Evolutionary conservation across 1,284 basidiomycete species (phyloP), one percentile per base, ranked within the genome.

Genomic region (Hemileccinum hortonii): DNA sequence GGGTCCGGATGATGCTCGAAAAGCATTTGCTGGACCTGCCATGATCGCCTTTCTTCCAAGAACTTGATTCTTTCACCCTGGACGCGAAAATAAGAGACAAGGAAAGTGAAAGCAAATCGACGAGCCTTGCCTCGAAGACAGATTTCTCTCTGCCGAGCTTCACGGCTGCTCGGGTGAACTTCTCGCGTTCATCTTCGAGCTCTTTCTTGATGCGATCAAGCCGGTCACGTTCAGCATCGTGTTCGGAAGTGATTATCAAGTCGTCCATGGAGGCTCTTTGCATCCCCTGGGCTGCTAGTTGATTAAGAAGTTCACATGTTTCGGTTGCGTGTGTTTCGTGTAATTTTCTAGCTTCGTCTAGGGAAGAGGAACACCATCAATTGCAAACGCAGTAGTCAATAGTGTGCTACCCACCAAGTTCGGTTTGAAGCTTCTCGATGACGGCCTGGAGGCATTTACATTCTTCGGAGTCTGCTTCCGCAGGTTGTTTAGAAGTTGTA

Each of bases 181-280:
- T 81, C 47, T 73, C 73, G 12, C 86, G 78, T 61, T 93, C 88
- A 11, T 78, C 73, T 47, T 91, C 85, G 8, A 93, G 79, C 43
- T 85, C 77, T 45, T 67, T 70, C 59, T 73, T 75, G 43, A 82
- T 73, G 21, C 66, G 71, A 30, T 81, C 77, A 32, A 87, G 64
- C 18, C 76, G 72, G 44, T 81, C 75, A 41, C 69, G 74, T 61
- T 84, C 82, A 35, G 75, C 75, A 54, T 84, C 82, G 45, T 68
- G 63, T 47, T 75, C 71, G 12, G 81, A 77, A n/a, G 64, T 71
- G n/a, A 73, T 75, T 67, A 81, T 79, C 6, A 81, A 61, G 45
- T 83, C 79, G 10, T 83, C 77, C 26, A 52, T 52, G 16, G 67
- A 61, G 35, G 71, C 64, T 49, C 61, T 63, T 29, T 58, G 55